These are phyloP conservation scores for Castanea crenata DNA, from an alignment of 306 rosid genomes.

Conservation along the genomic window DNA sequence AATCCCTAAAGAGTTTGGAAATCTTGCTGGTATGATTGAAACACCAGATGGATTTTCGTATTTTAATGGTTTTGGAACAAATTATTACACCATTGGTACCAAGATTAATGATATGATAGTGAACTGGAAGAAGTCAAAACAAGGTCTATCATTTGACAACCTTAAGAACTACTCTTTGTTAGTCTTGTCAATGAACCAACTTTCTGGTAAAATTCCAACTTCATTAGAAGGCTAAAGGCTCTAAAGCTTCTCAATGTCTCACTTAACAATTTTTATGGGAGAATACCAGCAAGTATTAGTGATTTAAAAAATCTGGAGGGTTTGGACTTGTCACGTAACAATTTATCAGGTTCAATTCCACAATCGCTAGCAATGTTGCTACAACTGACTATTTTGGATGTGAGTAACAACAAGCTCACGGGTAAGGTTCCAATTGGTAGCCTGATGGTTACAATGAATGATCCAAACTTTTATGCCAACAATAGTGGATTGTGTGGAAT, in stretches of 20 bases:
- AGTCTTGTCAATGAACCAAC: constrained; percentile 7
- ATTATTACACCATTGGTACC: not conserved
- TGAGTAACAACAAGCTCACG: no score
- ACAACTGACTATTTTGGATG: no score
- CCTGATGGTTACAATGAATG: no score
- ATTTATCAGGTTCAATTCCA: not conserved
- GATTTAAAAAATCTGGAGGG: no score
- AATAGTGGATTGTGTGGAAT: constrained; percentile 30
- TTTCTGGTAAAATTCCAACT: constrained; percentile 14
- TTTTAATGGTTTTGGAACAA: not conserved
- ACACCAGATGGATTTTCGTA: not conserved
- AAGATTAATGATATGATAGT: constrained; percentile 23
- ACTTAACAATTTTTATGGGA: constrained; percentile 21
- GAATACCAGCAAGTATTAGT: constrained; percentile 21
- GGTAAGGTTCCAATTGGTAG: no score
- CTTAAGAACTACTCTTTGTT: no score
- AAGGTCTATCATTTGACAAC: no score
- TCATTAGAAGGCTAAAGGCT: constrained; percentile 23
- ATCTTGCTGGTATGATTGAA: constrained; percentile 5
- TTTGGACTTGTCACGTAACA: no score
- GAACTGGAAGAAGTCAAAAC: constrained; percentile 28
- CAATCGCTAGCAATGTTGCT: not conserved
- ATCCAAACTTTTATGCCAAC: not conserved
- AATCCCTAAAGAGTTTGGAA: no score
- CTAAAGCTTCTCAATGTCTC: constrained; percentile 30